Evolutionary conservation across 169 alveolate genomes (phyloP).

Genomic region (Cryptosporidium viatorum): DNA sequence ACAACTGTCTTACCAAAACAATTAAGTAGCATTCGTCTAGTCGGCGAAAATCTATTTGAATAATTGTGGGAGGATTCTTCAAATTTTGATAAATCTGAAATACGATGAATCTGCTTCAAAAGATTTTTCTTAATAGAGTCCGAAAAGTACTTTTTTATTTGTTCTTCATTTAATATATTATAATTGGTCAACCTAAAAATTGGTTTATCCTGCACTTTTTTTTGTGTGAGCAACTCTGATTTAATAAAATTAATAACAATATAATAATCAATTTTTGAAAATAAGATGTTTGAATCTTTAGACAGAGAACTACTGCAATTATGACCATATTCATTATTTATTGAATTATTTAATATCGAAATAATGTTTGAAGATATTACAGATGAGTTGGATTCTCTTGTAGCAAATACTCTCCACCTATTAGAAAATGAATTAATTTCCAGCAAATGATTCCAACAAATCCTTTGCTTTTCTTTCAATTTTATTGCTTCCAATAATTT

Average conservation of each 20-base stretch:
- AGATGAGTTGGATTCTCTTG: not conserved
- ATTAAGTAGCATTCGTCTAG: conserved; percentile 10
- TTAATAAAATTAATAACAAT: conserved; percentile 12
- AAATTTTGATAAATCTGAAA: not conserved
- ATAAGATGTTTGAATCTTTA: not conserved
- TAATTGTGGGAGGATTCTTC: not conserved
- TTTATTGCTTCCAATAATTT: conserved; percentile 33
- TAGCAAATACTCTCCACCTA: conserved; percentile 18
- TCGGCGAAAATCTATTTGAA: not conserved
- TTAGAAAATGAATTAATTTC: conserved; percentile 11
- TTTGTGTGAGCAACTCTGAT: conserved; percentile 37
- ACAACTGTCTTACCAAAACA: conserved; percentile 48
- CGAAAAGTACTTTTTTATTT: not conserved
- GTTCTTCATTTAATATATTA: not conserved
- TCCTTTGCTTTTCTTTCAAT: conserved; percentile 39
- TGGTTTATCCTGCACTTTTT: not conserved
- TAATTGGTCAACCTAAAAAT: not conserved
- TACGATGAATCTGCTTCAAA: conserved; percentile 7
- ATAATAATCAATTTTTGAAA: conserved; percentile 8
- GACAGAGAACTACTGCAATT: not conserved
- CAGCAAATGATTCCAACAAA: conserved; percentile 23
- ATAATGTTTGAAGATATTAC: not conserved
- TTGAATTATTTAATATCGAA: not conserved
- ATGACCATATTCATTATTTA: not conserved
- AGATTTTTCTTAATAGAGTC: conserved; percentile 18